Evolutionary conservation across 176 grass and related monocot genomes (phyloP), one percentile per base, ranked within the genome.

Genomic region (Phyllostachys edulis): DNA sequence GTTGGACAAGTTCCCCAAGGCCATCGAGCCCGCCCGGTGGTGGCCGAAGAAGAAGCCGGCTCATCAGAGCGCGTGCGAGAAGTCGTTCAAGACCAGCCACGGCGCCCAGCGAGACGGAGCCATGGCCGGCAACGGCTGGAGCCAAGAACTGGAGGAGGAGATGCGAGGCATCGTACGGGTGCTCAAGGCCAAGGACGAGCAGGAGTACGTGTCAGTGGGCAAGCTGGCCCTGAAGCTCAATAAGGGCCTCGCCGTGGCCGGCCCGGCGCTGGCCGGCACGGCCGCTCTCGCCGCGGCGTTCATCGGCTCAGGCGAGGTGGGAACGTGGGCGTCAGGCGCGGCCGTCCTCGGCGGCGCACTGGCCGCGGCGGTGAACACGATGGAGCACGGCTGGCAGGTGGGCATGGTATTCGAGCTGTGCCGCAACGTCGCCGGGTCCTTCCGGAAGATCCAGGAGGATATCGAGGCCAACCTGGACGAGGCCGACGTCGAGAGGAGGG

Each of bases 1-100:
- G 91, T 73, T 93, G 7, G 92, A 91, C 0, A 94, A 94, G 73
- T 94, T 89, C 55, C 92, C 89, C 7, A 65, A 76, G 52, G n/a
- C 9, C 6, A n/a, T 94, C 10, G 62, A 89, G 81, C 81, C 89
- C 5, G 0, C 92, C 0, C 36, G 77, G 6, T 94, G 87, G 92
- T 94, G 92, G 92, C 92, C 92, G 7, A 63, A 47, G 66, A 37
- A 41, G 29, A 26, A 12, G 39, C 41, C 6, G 17, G 37, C 37
- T 47, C 40, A n/a, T 23, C 66, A n/a, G 56, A 10, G 56, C 20
- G 56, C 56, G 21, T 21, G 49, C 72, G n/a, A 34, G 71, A 21
- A 12, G 70, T 5, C 50, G 14, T 2, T 59, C 8, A 14, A 0
- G 13, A 5, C 23, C 20, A 32, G 20, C 44, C 4, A 37, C 20